Base-by-base conservation (phyloP, 495 filamentous ascomycete species). In the Halenospora varia region DNA sequence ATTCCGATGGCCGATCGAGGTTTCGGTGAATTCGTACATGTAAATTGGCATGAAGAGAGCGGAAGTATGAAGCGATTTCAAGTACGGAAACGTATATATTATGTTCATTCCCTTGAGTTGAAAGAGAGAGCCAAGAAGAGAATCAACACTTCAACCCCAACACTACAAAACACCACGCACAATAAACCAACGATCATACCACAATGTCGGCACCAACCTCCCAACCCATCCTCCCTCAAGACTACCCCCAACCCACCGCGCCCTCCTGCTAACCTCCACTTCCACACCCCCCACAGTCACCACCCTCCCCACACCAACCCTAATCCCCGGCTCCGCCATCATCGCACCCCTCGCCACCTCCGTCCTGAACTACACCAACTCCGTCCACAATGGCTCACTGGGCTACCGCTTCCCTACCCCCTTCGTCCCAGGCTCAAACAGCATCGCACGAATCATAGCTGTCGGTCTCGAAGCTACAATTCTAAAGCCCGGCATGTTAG, bases 401-500 rank as follows among this genome's bases (percentile, higher is more conserved):
- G 48, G 48, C 25, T 48, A 48, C 24, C 53, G 23, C 15, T 48
- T 56, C 24, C 23, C 17, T 2, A 48, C 48, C 17, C 44, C 53
- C 15, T 25, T 48, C 19, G 53, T 56, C 6, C 29, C 48, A 22
- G 53, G 53, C 6, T n/a, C 53, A 10, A 56, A 42, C 42, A 42
- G 41, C 2, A 29, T 48, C 2, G 53, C 41, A 10, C 26, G 22
- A 18, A 53, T 53, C 19, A n/a, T 17, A 13, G 49, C 25, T 4
- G 22, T 51, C 29, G 60, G 55, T 17, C 41, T 50, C 2, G 60
- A 62, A 13, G 47, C 60, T 11, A 50, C 45, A 8, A 9, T 39
- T 2, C 35, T 62, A 6, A 45, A 18, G 1, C 55, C 39, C 2
- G 60, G 55, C 1, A 39, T 57, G 44, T 45, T 62, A 9, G 60